Base-by-base conservation (phyloP, 306 rosid genomes). In the Gillenia trifoliata region DNA sequence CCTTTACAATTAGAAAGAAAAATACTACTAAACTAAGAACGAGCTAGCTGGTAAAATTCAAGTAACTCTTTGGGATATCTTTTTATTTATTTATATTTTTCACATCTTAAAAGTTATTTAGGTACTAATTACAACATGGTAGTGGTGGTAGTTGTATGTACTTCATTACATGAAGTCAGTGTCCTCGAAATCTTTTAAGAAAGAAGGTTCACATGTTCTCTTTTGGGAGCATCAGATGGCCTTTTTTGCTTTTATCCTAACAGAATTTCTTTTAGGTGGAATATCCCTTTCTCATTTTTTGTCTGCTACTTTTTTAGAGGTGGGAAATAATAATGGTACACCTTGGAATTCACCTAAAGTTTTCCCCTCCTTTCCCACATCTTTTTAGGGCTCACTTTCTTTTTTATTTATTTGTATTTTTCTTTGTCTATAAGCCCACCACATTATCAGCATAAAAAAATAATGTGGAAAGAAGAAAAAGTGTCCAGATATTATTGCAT, bases 161-260 rank as follows among this genome's bases (percentile, higher is more conserved):
- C 41, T 38, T 38, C 41, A 2, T 38, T 0, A 8, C 41, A 38
- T 38, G 20, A 15, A 45, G 52, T 45, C 20, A 34, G 13, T 17
- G 28, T 22, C 43, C 59, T 56, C 67, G 33, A 19, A 12, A 31
- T 55, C 22, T 34, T 12, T 31, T 28, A 4, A 74, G 45, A 63
- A 77, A 49, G 67, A 72, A 77, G 28, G 67, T 64, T 75, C 70
- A 31, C 26, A 77, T 68, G 69, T 71, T 71, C 62, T 49, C 22
- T 72, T 57, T 56, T 22, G 77, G 47, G 59, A 20, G 31, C 41
- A 60, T 62, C 62, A 74, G 75, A 17, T 31, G 40, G 33, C 55
- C 30, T 79, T 77, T 40, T 56, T 5, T 22, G 61, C 45, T 47
- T 47, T 49, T 57, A 29, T 71, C 64, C 4, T 4, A 72, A 59